Percentiles rank a stretch among this genome's conserved stretches.
Conservation (phyloP, 805 yeast genomes). For the Lipomyces sp. region DNA sequence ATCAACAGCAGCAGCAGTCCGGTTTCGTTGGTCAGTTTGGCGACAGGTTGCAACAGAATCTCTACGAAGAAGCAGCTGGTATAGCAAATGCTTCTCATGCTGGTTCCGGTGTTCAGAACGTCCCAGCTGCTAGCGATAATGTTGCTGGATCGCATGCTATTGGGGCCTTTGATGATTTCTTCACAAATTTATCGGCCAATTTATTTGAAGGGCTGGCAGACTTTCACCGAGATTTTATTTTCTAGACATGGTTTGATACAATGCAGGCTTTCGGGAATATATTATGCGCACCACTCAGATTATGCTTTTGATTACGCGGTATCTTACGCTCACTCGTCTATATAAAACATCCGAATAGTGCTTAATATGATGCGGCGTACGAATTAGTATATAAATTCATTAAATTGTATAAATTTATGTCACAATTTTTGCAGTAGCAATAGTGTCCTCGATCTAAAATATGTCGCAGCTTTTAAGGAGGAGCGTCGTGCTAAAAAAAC, state of each 20-base stretch:
- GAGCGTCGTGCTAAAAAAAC: too few species aligned
- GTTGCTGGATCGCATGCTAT: background rate
- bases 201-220: slow-evolving; percentile 29
- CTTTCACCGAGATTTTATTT: slow-evolving; percentile 23
- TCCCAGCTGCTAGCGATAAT: slow-evolving; percentile 19
- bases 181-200: slow-evolving; percentile 16
- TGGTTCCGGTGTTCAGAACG: slow-evolving; percentile 23
- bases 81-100: background rate
- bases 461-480: too few species aligned
- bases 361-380: too few species aligned
- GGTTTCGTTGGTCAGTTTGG: background rate
- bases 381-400: too few species aligned
- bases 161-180: slow-evolving; percentile 28
- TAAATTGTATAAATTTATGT: too few species aligned
- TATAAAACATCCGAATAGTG: too few species aligned
- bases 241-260: slow-evolving; percentile 2
- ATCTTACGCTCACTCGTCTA: too few species aligned
- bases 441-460: too few species aligned
- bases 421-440: too few species aligned
- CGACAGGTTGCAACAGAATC: background rate
- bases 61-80: background rate
- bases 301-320: too few species aligned
- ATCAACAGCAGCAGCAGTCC: background rate
- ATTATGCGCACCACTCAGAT: too few species aligned
- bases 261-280: too few species aligned